Evolutionary conservation across 2,329 filamentous ascomycete genomes (phyloP).

Genomic region (Fusarium sp.): DNA sequence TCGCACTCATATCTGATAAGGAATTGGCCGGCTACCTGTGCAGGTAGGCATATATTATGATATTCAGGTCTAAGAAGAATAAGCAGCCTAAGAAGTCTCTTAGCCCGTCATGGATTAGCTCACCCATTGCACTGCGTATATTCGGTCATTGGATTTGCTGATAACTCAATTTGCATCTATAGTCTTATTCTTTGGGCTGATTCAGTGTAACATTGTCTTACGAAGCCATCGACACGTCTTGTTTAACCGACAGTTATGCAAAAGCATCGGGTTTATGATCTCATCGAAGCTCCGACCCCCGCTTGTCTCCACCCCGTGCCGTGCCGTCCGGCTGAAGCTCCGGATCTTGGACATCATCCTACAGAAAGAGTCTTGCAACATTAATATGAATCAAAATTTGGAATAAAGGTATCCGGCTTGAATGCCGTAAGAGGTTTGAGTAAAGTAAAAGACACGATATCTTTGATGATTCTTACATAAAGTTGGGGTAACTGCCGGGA

Average conservation of each 20-base stretch:
- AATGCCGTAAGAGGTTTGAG: too few relatives aligned
- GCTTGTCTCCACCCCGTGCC: neutral
- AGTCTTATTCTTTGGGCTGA: neutral
- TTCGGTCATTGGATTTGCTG: neutral
- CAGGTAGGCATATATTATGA: neutral
- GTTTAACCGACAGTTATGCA: neutral
- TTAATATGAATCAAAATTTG: too few relatives aligned
- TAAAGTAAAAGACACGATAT: neutral
- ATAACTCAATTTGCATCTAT: neutral
- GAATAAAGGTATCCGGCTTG: accelerated
- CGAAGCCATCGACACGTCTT: neutral
- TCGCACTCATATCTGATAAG: neutral
- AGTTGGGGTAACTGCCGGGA: neutral
- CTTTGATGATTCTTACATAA: neutral
- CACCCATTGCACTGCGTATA: neutral
- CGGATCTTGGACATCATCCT: neutral
- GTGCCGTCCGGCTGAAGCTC: slow-evolving; percentile 4
- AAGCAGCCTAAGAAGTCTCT: neutral
- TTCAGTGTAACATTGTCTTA: neutral
- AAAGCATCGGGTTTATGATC: slow-evolving; percentile 1
- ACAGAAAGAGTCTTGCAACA: too few relatives aligned
- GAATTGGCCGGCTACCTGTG: neutral
- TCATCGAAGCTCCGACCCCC: neutral
- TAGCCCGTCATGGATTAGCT: neutral
- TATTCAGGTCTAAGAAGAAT: neutral